Conservation (phyloP, 306 rosid species). For the Datisca glomerata region DNA sequence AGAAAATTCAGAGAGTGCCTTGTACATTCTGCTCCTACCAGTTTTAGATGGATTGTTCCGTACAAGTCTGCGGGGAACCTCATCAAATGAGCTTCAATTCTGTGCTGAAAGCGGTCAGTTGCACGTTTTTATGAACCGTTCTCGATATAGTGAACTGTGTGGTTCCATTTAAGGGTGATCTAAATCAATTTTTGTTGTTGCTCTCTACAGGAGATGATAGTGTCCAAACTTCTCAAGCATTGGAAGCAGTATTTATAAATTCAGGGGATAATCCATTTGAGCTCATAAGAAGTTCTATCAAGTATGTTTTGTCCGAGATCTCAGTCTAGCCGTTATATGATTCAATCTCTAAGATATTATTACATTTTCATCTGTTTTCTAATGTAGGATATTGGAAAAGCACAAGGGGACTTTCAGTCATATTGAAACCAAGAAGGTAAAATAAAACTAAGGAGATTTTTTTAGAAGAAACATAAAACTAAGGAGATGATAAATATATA, state of each 20-base stretch:
- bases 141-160: no score
- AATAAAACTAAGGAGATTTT: no score
- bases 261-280: slow-evolving; percentile 64
- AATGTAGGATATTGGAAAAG: slow-evolving; percentile 56
- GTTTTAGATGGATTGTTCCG: slow-evolving; percentile 64
- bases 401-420: slow-evolving; percentile 44
- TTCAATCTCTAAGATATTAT: no score
- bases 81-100: slow-evolving; percentile 40
- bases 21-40: slow-evolving; percentile 50
- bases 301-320: slow-evolving; percentile 31
- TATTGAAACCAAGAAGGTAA: slow-evolving; percentile 47
- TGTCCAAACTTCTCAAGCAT: no score
- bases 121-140: slow-evolving; percentile 5
- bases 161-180: no score
- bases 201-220: no score
- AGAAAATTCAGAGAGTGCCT: no score
- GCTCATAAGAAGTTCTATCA: slow-evolving; percentile 42
- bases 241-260: slow-evolving; percentile 51
- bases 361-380: neutral
- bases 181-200: no score
- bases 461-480: no score
- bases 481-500: no score
- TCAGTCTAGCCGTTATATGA: no score
- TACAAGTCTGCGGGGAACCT: slow-evolving; percentile 49
- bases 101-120: slow-evolving; percentile 62